Base-by-base conservation (phyloP, 345 rosid genomes). In the Populus ilicifolia region DNA sequence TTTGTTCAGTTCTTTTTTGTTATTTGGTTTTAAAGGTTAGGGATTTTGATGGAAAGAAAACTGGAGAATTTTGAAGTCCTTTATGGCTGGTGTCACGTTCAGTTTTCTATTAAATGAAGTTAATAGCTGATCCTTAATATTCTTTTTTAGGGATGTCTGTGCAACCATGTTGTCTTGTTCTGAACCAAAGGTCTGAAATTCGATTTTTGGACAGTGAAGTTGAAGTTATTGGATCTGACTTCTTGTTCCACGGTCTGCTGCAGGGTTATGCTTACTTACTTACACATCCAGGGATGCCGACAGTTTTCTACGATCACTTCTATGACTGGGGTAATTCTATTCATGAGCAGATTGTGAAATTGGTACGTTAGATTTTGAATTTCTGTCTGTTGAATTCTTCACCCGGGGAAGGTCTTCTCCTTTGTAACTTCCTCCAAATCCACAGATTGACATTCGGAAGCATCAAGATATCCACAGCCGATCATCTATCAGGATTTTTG, bases 201-300 rank as follows among this genome's bases (percentile, higher is more conserved):
- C 52, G 52, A 46, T 4, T 16, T 46, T 46, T 46, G 52, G 52
- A 14, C 12, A 8, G 27, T 59, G 20, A 59, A 10, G 1, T 43
- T 43, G 2, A 43, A 43, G 46, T 10, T 43, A 14, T 73, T 30
- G 27, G 69, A 44, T 35, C 18, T 63, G 50, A 39, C 30, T 65
- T 25, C 25, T 36, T 62, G 46, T 23, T 77, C 33, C 25, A 12
- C 67, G 71, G 69, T 76, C 75, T 50, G 70, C 38, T 78, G 44
- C 86, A 91, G 98, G 98, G 97, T 16, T 94, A 92, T 78, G 89
- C 94, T n/a, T 94, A 90, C 85, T 87, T 90, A 85, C 92, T 93
- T 61, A 92, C 97, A 30, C 98, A 94, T 83, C 98, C 98, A 1
- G 96, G 97, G 71, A 90, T 92, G n/a, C 97, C 98, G 0, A 33